These are phyloP conservation scores for Saccharum spontaneum DNA, from an alignment of 176 grass and related monocot species.

Conservation along the genomic window DNA sequence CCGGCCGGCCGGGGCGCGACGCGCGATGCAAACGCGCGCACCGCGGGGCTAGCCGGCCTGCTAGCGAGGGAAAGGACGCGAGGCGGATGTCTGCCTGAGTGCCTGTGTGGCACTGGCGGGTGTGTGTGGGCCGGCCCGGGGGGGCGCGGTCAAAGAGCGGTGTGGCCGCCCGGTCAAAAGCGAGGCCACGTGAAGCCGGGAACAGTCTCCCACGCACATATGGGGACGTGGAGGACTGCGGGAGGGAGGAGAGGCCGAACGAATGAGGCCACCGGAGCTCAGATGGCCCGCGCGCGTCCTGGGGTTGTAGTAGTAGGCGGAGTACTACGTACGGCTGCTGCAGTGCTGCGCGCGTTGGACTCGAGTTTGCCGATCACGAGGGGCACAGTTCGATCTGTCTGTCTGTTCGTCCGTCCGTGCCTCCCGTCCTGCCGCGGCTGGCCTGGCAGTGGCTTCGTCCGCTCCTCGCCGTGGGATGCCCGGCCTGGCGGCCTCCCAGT, in stretches of 20 bases:
- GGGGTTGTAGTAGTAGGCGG: too few species aligned
- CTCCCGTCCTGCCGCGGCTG: constrained; percentile 19
- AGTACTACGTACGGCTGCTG: background rate
- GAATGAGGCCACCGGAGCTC: background rate
- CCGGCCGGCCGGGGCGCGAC: constrained; percentile 32
- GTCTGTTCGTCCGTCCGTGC: background rate
- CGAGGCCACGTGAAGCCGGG: constrained; percentile 77
- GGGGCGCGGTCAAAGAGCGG: constrained; percentile 46
- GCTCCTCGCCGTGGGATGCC: too few species aligned
- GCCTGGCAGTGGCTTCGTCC: background rate
- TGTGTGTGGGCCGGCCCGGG: background rate
- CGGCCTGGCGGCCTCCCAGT: background rate
- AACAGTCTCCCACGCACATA: constrained; percentile 84
- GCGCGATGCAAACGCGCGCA: constrained; percentile 15
- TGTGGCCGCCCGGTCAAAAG: constrained; percentile 83
- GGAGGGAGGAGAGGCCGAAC: background rate
- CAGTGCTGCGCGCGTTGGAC: background rate
- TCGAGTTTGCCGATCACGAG: constrained; percentile 86
- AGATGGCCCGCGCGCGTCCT: too few species aligned
- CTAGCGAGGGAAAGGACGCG: background rate
- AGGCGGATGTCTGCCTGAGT: background rate
- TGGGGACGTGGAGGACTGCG: constrained; percentile 20
- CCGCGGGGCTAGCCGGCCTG: background rate
- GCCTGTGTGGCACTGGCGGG: background rate
- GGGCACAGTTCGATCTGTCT: constrained; percentile 58